These are phyloP conservation scores for Symbiotaphrina buchneri DNA, from an alignment of 495 filamentous ascomycete genomes.

Conservation along the genomic window DNA sequence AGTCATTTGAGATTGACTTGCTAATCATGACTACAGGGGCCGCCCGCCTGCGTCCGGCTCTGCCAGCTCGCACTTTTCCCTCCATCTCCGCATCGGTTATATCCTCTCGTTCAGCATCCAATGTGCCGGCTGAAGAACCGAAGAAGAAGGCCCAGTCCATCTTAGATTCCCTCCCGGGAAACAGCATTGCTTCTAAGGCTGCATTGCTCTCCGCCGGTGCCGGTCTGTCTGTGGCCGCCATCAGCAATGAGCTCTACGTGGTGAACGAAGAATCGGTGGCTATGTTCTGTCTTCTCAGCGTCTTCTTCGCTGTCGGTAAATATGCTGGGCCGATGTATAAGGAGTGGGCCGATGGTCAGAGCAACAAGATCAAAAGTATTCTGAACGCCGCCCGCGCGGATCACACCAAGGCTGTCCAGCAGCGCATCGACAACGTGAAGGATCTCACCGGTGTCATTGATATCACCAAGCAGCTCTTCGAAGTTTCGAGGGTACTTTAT, in stretches of 20 bases:
- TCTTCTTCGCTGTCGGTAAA: constrained; percentile 75
- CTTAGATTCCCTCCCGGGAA: constrained; percentile 71
- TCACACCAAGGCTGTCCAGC: constrained; percentile 86
- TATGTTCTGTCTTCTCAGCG: constrained; percentile 65
- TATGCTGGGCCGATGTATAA: constrained; percentile 81
- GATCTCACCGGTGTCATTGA: constrained; percentile 86
- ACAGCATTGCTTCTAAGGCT: constrained; percentile 74
- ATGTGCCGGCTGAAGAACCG: constrained; percentile 61
- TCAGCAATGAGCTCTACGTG: constrained; percentile 99
- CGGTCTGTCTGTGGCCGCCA: constrained; percentile 76
- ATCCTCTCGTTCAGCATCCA: constrained; percentile 44
- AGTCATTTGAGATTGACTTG: constrained; percentile 5
- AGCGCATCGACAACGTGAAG: constrained; percentile 77
- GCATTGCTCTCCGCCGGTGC: constrained; percentile 86
- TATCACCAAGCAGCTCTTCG: constrained; percentile 88
- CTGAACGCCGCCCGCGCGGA: constrained; percentile 81
- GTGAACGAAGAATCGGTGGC: constrained; percentile 95
- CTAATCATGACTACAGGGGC: constrained; percentile 37
- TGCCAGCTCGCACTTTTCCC: constrained; percentile 46
- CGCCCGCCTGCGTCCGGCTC: constrained; percentile 58
- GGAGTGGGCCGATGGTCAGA: constrained; percentile 75
- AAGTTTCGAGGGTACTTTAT: constrained; percentile 71
- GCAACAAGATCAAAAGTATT: constrained; percentile 74
- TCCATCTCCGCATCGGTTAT: constrained; percentile 42
- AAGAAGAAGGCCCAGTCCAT: constrained; percentile 90